These are phyloP conservation scores for Euptelea pleiosperma DNA, from an alignment of 164 flowering plant species.

Conservation along the genomic window DNA sequence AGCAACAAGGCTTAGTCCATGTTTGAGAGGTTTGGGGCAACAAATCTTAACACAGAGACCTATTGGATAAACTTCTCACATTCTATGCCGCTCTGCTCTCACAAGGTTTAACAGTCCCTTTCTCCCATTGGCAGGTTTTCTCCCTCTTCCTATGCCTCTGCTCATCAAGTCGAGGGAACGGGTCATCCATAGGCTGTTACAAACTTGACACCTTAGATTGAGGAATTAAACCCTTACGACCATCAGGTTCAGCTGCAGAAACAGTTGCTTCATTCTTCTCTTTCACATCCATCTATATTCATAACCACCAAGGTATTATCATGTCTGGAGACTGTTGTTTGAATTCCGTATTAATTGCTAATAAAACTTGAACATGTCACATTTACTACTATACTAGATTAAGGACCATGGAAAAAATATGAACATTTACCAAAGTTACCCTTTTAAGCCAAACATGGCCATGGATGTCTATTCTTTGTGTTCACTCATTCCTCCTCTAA, in stretches of 20 bases:
- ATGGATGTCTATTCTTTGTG: no score
- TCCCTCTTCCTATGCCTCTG: conserved; percentile 67
- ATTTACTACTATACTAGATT: no score
- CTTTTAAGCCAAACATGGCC: no score
- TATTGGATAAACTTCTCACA: conserved; percentile 80
- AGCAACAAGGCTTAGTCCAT: conserved; percentile 88
- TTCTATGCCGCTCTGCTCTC: conserved; percentile 78
- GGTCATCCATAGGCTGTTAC: conserved; percentile 38
- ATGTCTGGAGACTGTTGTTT: conserved; percentile 9
- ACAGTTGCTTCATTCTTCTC: conserved; percentile 36
- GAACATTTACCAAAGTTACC: no score
- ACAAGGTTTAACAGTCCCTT: conserved; percentile 77
- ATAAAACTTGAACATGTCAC: no score
- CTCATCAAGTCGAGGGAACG: conserved; percentile 33
- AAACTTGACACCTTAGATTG: conserved; percentile 22
- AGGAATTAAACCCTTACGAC: conserved; percentile 23
- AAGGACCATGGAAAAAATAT: no score
- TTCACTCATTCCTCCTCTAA: no score
- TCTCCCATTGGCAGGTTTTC: conserved; percentile 83
- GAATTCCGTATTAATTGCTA: no score
- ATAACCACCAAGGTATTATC: conserved; percentile 8
- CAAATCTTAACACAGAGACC: conserved; percentile 71
- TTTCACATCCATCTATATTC: conserved; percentile 38
- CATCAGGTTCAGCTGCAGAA: conserved; percentile 32
- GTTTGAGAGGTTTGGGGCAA: conserved; percentile 77